phyloP scores from a whole-genome alignment of 129 eudicot genomes.

The Gnaphalium uliginosum region DNA sequence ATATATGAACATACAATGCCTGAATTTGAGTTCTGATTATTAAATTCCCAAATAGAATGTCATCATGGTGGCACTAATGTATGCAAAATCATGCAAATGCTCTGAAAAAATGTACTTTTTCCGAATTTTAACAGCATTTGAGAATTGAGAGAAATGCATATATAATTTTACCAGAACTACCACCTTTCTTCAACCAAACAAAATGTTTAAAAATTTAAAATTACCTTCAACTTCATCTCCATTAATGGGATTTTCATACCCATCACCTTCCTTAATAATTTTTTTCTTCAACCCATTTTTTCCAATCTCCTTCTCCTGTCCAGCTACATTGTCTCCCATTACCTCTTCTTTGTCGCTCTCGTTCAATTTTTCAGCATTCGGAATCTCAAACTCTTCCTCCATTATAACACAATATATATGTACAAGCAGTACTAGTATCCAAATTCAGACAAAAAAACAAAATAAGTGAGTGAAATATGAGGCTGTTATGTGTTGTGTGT shows the following conservation, averaged over 20 bases:
- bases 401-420: slow-evolving; percentile 24
- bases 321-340: not conserved
- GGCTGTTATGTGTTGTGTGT: slow-evolving; percentile 24
- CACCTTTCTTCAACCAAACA: not conserved
- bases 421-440: not conserved
- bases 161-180: too few species aligned
- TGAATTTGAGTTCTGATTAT: too few species aligned
- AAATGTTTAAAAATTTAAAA: not conserved
- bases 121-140: too few species aligned
- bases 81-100: not conserved
- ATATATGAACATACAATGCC: not conserved
- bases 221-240: slow-evolving; percentile 44
- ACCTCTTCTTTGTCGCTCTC: slow-evolving; percentile 9
- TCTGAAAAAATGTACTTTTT: not conserved
- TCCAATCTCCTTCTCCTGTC: slow-evolving; percentile 35
- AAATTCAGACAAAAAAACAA: slow-evolving; percentile 15
- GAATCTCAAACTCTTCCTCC: slow-evolving; percentile 27
- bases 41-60: not conserved
- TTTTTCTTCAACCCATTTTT: slow-evolving; percentile 37
- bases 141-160: too few species aligned
- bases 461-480: slow-evolving; percentile 28
- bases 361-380: slow-evolving; percentile 20
- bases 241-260: slow-evolving; percentile 32
- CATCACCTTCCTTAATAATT: slow-evolving; percentile 38
- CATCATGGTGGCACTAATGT: not conserved